Evolutionary conservation across 331 rosid genomes (phyloP), one percentile per base, ranked within the genome.

Genomic region (Pyrus hybrid): DNA sequence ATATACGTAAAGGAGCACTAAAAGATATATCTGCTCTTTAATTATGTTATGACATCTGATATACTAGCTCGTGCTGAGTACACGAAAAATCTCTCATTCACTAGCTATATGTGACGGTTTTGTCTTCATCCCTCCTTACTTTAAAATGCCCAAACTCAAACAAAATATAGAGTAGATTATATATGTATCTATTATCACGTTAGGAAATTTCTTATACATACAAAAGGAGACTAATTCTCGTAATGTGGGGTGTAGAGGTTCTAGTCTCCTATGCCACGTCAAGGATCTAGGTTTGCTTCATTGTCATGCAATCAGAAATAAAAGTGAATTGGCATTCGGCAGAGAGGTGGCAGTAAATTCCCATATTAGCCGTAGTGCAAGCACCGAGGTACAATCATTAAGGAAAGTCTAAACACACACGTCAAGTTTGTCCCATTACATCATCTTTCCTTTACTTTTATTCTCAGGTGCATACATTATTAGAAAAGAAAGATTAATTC

Each of bases 261-360:
- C 74, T 72, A 58, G 49, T 66, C 81, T 18, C 10, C 12, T 3
- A 9, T 17, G 35, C 71, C 86, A 79, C 67, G 80, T 75, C 86
- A 82, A 75, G 86, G 80, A 82, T 74, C 77, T 74, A 25, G 33
- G 78, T 71, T 78, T 82, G 68, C 78, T 78, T 79, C 63, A 12
- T 23, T 45, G 6, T 41, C 61, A 14, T 78, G 74, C 78, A 72
- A 72, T 14, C 54, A 72, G 67, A 71, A 57, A 6, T 33, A 72
- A 72, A 37, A 57, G 75, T 56, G 74, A 20, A 51, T 21, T 56
- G 35, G 65, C 30, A 54, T 51, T 8, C 2, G 4, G 22, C 30
- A 6, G 43, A 35, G 12, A 9, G 4, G 43, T 9, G 54, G 54
- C 67, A 72, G 5, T n/a, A 71, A 63, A 21, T 21, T 71, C 29